Base-by-base conservation (phyloP, 192 early-diverging fungal genomes). In the Coemansia sp. region DNA sequence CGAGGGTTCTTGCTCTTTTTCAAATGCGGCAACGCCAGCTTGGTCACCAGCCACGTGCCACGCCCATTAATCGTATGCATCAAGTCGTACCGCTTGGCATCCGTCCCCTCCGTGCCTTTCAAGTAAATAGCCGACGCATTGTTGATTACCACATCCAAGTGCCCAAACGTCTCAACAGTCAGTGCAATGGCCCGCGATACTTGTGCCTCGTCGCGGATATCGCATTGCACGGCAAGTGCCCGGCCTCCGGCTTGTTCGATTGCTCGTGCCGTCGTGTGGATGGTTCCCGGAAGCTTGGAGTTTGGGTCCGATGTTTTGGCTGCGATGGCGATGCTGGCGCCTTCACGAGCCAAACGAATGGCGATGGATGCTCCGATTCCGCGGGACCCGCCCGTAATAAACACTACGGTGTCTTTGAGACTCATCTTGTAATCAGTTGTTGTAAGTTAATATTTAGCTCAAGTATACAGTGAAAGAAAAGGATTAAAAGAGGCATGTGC, bases 131-230 rank as follows among this genome's bases (percentile, higher is more conserved):
- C 93, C 21, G 87, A 89, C 5, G 93, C 85, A 57, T 89, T 87
- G 78, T 92, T 94, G 78, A 92, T 76, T 7, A 94, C 77, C 57
- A 94, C 90, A 67, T 94, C 92, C 60, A 94, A 86, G 26, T 87
- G 85, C 11, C 90, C 90, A 77, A 94, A 94, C 48, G 72, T 69
- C 37, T 72, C 65, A 0, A 87, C 88, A 1, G 89, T 86, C 68
- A 87, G 62, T 9, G 85, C 71, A 29, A 94, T 85, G 3, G 90
- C 93, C 7, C 57, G 61, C 62, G 83, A 55, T 49, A 94, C 88
- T 59, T 90, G 87, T 26, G 83, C 85, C 70, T 93, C 91, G 61
- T 87, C 86, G 57, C 91, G 87, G 68, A 94, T 92, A 59, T 94
- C 91, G 78, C 93, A 94, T 48, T 89, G 73, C 27, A 94, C 72